Conservation (phyloP, 2,329 filamentous ascomycete genomes). For the Nigrospora sphaerica region DNA sequence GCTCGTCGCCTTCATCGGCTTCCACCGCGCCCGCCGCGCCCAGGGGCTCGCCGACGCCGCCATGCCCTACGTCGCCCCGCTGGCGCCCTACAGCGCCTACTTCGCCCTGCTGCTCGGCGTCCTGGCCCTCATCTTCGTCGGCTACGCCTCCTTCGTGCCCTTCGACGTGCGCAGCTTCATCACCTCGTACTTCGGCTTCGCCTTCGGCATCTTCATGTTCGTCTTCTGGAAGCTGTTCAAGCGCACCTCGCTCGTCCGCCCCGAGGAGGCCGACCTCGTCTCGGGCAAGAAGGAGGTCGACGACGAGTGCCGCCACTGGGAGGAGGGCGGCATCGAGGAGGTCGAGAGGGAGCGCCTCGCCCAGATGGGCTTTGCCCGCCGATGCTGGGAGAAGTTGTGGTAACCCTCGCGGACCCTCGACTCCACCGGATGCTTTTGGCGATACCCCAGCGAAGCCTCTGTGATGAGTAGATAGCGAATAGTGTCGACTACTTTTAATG, state of each 20-base stretch:
- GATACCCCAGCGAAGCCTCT: too few species aligned
- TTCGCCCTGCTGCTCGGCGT: constrained; percentile 38
- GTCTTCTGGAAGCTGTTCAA: constrained; percentile 60
- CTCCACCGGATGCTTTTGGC: too few species aligned
- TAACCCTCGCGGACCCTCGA: constrained; percentile 13
- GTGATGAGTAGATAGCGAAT: too few species aligned
- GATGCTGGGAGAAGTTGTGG: constrained; percentile 32
- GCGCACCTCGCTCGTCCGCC: constrained; percentile 47
- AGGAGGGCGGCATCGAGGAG: constrained; percentile 37
- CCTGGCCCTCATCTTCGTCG: constrained; percentile 46
- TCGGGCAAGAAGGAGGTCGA: constrained; percentile 61
- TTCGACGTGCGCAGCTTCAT: constrained; percentile 41
- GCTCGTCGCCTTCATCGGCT: constrained; percentile 36
- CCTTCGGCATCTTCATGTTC: constrained; percentile 49
- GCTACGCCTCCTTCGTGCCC: constrained; percentile 47
- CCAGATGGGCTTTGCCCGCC: constrained; percentile 25
- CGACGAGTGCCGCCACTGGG: constrained; percentile 38
- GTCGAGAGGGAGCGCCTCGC: constrained; percentile 29
- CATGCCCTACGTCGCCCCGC: constrained; percentile 41
- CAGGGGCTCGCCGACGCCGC: constrained; percentile 40
- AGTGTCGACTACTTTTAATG: too few species aligned
- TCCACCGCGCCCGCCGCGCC: constrained; percentile 44
- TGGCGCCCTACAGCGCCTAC: constrained; percentile 45
- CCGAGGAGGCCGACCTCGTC: constrained; percentile 53
- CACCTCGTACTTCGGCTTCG: constrained; percentile 45